Conservation (phyloP, 176 grass and related monocot genomes). For the Carex cristatella region DNA sequence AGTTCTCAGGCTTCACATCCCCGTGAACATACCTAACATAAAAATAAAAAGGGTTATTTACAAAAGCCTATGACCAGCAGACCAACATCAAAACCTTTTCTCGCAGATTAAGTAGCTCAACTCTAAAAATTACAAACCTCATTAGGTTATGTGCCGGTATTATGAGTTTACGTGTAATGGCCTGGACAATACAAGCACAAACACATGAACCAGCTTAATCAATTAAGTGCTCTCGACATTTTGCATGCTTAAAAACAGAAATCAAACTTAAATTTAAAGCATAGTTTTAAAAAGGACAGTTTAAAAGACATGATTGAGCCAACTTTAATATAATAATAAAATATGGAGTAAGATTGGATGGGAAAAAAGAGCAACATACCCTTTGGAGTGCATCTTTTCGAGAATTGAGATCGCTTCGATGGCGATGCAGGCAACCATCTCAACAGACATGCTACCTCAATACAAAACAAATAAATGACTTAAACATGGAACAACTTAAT, state of each 20-base stretch:
- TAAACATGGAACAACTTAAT: neutral
- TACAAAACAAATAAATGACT: neutral
- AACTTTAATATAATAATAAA: neutral
- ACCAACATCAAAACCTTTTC: neutral
- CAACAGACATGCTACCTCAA: slow-evolving; percentile 69
- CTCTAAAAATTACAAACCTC: neutral
- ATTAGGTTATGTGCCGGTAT: neutral
- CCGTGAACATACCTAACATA: slow-evolving; percentile 83
- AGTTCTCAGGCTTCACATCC: slow-evolving; percentile 94
- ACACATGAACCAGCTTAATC: neutral
- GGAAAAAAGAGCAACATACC: slow-evolving; percentile 28
- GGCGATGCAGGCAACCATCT: slow-evolving; percentile 98
- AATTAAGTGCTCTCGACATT: neutral
- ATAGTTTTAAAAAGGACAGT: neutral
- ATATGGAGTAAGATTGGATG: neutral
- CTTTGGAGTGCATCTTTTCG: slow-evolving; percentile 90
- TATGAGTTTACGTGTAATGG: neutral
- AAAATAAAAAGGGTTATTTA: slow-evolving; percentile 17
- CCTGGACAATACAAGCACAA: neutral
- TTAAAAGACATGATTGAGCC: neutral
- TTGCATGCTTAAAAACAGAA: slow-evolving; percentile 8
- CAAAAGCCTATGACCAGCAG: neutral
- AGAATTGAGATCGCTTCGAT: slow-evolving; percentile 94
- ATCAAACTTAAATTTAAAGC: neutral
- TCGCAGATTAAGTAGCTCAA: neutral